A percentile compares a stretch with the other conserved stretches of the same genome.
Conservation (phyloP, 331 rosid genomes). For the Pyrus hybrid region DNA sequence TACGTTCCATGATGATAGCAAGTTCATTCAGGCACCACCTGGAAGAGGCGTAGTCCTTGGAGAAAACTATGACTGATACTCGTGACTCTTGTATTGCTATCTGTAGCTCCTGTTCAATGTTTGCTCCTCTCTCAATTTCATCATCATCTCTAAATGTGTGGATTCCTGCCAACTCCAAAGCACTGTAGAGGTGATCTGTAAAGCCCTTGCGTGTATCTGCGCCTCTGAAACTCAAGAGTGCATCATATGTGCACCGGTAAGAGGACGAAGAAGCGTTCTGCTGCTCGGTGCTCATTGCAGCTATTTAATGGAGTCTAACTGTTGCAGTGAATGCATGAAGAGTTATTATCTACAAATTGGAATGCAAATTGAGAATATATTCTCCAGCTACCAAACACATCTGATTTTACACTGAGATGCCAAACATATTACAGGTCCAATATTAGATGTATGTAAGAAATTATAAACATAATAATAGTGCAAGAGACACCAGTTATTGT, state of each 20-base stretch:
- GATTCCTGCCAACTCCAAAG: background rate
- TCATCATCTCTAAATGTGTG: slow-evolving; percentile 2
- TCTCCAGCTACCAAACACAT: no score
- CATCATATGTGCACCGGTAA: background rate
- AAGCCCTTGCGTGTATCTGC: background rate
- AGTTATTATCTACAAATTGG: no score
- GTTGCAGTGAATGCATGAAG: no score
- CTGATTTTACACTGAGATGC: no score
- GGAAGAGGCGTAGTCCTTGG: background rate
- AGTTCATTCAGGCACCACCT: background rate
- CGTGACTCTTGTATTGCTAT: background rate
- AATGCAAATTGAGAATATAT: no score
- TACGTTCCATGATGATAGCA: background rate
- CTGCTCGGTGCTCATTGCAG: background rate
- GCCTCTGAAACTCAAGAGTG: background rate
- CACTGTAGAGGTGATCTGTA: background rate
- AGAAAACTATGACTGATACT: background rate
- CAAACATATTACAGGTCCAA: no score
- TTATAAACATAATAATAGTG: no score
- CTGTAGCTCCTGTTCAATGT: background rate
- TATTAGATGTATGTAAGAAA: no score
- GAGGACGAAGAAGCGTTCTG: background rate
- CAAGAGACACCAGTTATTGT: no score
- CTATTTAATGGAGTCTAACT: no score
- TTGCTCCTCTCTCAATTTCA: background rate